A percentile compares a stretch with the other conserved stretches of the same genome.
Evolutionary conservation across 345 rosid species (phyloP).

Genomic region (Salix koriyanagi): DNA sequence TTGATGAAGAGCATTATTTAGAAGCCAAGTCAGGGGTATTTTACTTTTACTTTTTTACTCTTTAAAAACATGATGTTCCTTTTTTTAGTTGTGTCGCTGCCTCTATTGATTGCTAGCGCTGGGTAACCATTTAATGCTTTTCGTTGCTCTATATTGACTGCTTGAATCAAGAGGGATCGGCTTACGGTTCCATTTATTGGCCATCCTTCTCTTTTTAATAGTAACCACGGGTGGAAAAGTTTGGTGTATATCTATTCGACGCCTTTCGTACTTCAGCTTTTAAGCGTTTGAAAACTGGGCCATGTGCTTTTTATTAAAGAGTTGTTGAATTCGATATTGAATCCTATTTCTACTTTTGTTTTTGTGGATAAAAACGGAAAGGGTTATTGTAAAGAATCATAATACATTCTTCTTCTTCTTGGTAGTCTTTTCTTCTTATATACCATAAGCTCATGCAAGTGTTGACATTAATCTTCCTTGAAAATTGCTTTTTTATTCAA

Average conservation of each 20-base stretch:
- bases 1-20: slow-evolving; percentile 20
- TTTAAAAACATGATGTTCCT: background rate
- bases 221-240: background rate
- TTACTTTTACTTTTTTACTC: background rate
- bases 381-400: background rate
- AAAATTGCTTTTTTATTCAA: background rate
- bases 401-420: background rate
- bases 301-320: background rate
- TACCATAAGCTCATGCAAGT: background rate
- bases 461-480: background rate
- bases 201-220: background rate
- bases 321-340: background rate
- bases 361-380: background rate
- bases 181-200: no score
- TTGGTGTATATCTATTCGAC: background rate
- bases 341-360: background rate
- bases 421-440: background rate
- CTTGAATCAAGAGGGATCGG: background rate
- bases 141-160: background rate
- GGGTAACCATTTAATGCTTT: background rate
- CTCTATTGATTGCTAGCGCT: background rate
- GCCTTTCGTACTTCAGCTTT: background rate
- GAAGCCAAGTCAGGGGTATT: slow-evolving; percentile 23
- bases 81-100: background rate
- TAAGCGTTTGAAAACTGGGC: background rate